Conservation (phyloP, 2,329 filamentous ascomycete species). For the Phaeoacremonium minimum region DNA sequence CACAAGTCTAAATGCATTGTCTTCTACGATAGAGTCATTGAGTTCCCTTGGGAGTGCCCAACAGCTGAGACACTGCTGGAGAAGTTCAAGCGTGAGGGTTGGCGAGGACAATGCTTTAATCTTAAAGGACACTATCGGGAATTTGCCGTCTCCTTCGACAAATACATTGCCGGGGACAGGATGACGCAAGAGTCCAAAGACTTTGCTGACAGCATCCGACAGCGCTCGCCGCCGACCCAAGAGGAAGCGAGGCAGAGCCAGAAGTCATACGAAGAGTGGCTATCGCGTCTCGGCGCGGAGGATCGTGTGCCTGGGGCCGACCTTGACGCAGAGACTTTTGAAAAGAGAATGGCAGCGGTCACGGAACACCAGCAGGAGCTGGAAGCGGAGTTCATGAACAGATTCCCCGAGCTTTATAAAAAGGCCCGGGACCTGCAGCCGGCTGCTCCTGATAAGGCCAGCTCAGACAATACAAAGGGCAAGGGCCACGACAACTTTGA, state of each 20-base stretch:
- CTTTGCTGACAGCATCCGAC: constrained; percentile 32
- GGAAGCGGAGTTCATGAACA: constrained; percentile 41
- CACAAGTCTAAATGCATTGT: constrained; percentile 42
- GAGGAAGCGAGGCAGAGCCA: constrained; percentile 22
- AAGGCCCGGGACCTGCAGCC: constrained; percentile 32
- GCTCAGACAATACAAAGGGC: constrained; percentile 12
- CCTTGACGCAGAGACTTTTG: constrained; percentile 29
- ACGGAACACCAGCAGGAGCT: constrained; percentile 42
- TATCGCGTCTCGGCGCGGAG: constrained; percentile 36
- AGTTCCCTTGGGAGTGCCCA: constrained; percentile 47
- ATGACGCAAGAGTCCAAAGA: constrained; percentile 35
- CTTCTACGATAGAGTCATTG: constrained; percentile 47
- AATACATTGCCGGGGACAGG: constrained; percentile 40
- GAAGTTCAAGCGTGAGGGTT: constrained; percentile 41
- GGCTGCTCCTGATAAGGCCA: constrained; percentile 2
- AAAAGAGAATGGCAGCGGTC: constrained; percentile 34
- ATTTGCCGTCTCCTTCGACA: constrained; percentile 48
- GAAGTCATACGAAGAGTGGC: constrained; percentile 38
- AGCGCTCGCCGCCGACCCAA: constrained; percentile 23
- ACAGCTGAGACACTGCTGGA: constrained; percentile 37
- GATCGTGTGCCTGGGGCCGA: constrained; percentile 31
- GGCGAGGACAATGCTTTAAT: constrained; percentile 47
- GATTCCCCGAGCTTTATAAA: constrained; percentile 39
- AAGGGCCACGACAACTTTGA: constrained; percentile 14
- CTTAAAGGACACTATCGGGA: constrained; percentile 53